Percentiles rank a stretch among this genome's conserved stretches.
These are phyloP conservation scores for Debaryomyces subglobosus DNA, from an alignment of 1,139 yeast species.

Conservation along the genomic window DNA sequence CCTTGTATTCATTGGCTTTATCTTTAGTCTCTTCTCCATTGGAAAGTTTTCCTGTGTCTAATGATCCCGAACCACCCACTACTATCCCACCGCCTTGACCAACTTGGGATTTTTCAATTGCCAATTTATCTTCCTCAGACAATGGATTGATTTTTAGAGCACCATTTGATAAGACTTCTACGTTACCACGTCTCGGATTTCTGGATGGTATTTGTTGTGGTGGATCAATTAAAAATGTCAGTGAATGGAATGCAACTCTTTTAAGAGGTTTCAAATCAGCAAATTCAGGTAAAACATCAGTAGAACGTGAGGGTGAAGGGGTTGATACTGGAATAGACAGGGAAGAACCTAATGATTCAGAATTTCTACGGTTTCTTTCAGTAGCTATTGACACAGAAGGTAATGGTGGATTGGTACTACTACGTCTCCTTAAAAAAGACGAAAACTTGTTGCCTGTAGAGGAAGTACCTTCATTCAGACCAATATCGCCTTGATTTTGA, in stretches of 20 bases:
- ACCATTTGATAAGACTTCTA: conserved; percentile 65
- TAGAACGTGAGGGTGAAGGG: conserved; percentile 12
- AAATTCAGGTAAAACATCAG: conserved; percentile 27
- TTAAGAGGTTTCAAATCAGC: conserved; percentile 49
- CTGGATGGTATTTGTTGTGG: conserved; percentile 73
- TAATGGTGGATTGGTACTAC: conserved; percentile 14
- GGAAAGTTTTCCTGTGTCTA: conserved; percentile 39
- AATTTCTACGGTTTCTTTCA: conserved; percentile 18
- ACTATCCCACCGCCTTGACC: conserved; percentile 72
- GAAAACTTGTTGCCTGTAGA: conserved; percentile 23
- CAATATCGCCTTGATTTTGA: neutral
- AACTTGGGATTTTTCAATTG: conserved; percentile 46
- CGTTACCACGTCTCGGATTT: conserved; percentile 70
- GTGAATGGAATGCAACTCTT: conserved; percentile 72
- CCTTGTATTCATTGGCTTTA: conserved; percentile 16
- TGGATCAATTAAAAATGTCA: conserved; percentile 72
- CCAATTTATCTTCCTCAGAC: conserved; percentile 58
- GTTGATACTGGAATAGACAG: conserved; percentile 11
- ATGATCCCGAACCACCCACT: conserved; percentile 77
- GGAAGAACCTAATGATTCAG: conserved; percentile 12
- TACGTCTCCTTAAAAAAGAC: conserved; percentile 31
- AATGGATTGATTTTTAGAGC: conserved; percentile 62
- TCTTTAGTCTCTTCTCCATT: conserved; percentile 16
- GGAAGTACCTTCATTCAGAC: conserved; percentile 7
- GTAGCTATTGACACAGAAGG: conserved; percentile 20